phyloP scores from a whole-genome alignment of 768 basidiomycete species.

The Pisolithus albus region DNA sequence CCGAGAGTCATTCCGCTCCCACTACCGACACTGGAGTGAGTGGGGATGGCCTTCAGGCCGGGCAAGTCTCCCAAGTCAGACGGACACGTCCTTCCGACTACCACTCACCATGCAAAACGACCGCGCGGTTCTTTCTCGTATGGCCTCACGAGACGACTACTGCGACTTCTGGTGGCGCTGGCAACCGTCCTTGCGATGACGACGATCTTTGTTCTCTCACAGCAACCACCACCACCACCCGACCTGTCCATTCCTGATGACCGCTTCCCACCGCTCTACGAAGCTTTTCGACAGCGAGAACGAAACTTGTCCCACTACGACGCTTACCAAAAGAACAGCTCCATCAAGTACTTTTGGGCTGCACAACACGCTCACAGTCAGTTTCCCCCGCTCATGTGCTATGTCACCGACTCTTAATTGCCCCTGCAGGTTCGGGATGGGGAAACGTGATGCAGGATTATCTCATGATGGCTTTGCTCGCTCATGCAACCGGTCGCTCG shows the following conservation, averaged over 20 bases:
- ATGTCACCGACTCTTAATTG: not conserved
- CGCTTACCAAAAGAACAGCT: conserved; percentile 24
- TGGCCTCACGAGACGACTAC: not conserved
- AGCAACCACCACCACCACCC: not conserved
- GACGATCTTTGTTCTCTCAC: not conserved
- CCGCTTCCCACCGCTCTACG: conserved; percentile 37
- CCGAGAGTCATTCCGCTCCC: too few relatives aligned
- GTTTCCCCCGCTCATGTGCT: conserved; percentile 4
- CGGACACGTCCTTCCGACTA: not conserved
- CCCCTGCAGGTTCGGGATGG: conserved; percentile 31
- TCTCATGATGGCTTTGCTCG: conserved; percentile 30
- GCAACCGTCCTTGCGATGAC: not conserved
- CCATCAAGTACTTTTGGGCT: conserved; percentile 39
- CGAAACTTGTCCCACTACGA: conserved; percentile 36
- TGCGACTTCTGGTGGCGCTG: not conserved
- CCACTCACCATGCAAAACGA: not conserved
- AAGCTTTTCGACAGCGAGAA: conserved; percentile 33
- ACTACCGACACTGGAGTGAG: not conserved
- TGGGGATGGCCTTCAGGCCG: not conserved
- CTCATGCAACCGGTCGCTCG: conserved; percentile 30
- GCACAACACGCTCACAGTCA: conserved; percentile 40
- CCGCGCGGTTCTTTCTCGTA: not conserved
- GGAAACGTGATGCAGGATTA: conserved; percentile 38
- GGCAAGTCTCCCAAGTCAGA: not conserved
- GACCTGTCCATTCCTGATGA: not conserved